Evolutionary conservation across 2,329 filamentous ascomycete species (phyloP).

Genomic region (Penicillium nordicum): DNA sequence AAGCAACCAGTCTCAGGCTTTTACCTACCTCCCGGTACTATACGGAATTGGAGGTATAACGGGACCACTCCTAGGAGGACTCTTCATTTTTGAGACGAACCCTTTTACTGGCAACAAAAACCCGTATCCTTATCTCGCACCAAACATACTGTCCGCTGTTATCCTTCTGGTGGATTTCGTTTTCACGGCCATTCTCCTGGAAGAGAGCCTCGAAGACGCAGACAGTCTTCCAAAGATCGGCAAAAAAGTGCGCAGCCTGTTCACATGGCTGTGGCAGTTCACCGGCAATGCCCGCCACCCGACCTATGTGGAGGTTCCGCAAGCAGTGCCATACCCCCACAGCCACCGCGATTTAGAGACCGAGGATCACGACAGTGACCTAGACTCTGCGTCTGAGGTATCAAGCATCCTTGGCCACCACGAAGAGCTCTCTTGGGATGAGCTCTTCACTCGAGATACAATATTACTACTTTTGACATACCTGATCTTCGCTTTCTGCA

Average conservation of each 20-base stretch:
- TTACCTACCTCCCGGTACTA: conserved; percentile 92
- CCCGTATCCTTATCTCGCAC: conserved; percentile 76
- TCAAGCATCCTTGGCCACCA: conserved; percentile 40
- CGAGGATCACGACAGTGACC: conserved; percentile 43
- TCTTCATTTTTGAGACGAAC: conserved; percentile 66
- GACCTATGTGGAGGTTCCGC: conserved; percentile 52
- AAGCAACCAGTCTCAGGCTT: conserved; percentile 88
- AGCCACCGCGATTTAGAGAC: conserved; percentile 24
- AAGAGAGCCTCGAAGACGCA: conserved; percentile 76
- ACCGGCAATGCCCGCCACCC: conserved; percentile 55
- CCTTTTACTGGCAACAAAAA: conserved; percentile 54
- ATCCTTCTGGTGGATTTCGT: conserved; percentile 71
- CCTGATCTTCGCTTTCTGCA: conserved; percentile 87
- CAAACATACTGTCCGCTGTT: conserved; percentile 73
- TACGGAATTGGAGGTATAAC: conserved; percentile 94
- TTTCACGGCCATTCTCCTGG: conserved; percentile 73
- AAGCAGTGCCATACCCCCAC: conserved; percentile 28
- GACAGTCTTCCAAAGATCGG: conserved; percentile 59
- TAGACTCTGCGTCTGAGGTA: conserved; percentile 44
- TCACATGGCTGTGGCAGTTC: conserved; percentile 69
- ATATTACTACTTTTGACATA: conserved; percentile 79
- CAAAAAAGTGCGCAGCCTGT: conserved; percentile 57
- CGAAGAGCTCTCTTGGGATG: conserved; percentile 52
- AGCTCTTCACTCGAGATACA: conserved; percentile 75
- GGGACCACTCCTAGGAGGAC: conserved; percentile 83